Conservation (phyloP, 2,329 filamentous ascomycete genomes). For the Xylariales sp. region DNA sequence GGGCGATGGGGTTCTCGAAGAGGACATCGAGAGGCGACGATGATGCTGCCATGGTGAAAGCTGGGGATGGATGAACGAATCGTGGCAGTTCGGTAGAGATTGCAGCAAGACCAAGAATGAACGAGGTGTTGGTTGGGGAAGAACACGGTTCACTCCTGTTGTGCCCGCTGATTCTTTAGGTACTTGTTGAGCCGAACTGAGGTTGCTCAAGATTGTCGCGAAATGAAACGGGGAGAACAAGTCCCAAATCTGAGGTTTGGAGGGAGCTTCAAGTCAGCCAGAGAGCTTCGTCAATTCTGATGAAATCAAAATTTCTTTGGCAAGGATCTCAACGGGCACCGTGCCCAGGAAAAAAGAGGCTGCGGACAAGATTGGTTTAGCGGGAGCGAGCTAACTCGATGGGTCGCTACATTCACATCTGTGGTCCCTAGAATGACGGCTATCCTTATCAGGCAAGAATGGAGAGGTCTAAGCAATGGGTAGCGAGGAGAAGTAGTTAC, state of each 20-base stretch:
- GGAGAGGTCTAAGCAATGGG: no score
- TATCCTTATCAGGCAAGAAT: no score
- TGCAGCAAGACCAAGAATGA: no score
- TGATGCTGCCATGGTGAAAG: conserved; percentile 45
- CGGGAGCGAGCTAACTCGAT: no score
- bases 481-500: no score
- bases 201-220: conserved; percentile 1
- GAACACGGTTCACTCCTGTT: no score
- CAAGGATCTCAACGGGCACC: conserved; percentile 7
- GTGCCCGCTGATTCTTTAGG: background rate
- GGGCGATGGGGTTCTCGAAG: conserved; percentile 68
- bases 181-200: no score
- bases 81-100: background rate
- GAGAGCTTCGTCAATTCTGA: conserved; percentile 9
- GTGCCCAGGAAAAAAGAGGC: no score
- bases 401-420: no score
- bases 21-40: conserved; percentile 60
- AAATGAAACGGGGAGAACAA: background rate
- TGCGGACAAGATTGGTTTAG: no score
- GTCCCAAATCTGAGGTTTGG: conserved; percentile 3
- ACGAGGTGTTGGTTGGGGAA: no score
- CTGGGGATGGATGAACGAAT: conserved; percentile 14
- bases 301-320: conserved; percentile 11
- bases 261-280: background rate
- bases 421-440: no score